A percentile compares a stretch with the other conserved stretches of the same genome.
Conservation (phyloP, 106 monocot species). For the Allium fistulosum region DNA sequence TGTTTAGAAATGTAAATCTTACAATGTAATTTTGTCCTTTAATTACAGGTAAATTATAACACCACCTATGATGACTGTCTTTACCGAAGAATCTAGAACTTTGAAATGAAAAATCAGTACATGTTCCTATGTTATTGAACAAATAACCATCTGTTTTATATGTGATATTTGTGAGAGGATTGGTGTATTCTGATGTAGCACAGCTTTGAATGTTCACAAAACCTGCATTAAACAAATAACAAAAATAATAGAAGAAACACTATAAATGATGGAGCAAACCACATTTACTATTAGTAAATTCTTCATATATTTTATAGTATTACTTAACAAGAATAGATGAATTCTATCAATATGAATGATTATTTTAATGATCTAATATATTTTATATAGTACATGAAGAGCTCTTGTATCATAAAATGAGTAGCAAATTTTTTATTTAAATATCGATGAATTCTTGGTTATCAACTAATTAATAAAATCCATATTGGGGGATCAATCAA, state of each 20-base stretch:
- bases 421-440: too few species aligned
- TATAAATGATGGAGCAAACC: not conserved
- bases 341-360: not conserved
- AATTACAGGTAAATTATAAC: constrained; percentile 18
- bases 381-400: too few species aligned
- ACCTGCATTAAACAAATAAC: constrained; percentile 10
- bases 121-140: constrained; percentile 9
- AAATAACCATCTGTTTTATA: constrained; percentile 27
- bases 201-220: constrained; percentile 25
- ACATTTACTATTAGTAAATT: not conserved
- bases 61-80: constrained; percentile 5
- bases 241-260: too few species aligned
- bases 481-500: too few species aligned
- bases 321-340: not conserved
- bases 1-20: constrained; percentile 20
- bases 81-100: constrained; percentile 19
- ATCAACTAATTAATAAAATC: too few species aligned
- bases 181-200: constrained; percentile 13
- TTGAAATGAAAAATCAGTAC: not conserved
- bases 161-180: constrained; percentile 11
- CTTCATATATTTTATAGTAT: not conserved
- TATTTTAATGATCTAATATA: too few species aligned
- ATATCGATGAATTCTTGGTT: too few species aligned
- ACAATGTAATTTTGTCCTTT: constrained; percentile 19
- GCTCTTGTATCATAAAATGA: too few species aligned